Base-by-base conservation (phyloP, 1,139 yeast genomes). In the Yamadazyma atlantica region DNA sequence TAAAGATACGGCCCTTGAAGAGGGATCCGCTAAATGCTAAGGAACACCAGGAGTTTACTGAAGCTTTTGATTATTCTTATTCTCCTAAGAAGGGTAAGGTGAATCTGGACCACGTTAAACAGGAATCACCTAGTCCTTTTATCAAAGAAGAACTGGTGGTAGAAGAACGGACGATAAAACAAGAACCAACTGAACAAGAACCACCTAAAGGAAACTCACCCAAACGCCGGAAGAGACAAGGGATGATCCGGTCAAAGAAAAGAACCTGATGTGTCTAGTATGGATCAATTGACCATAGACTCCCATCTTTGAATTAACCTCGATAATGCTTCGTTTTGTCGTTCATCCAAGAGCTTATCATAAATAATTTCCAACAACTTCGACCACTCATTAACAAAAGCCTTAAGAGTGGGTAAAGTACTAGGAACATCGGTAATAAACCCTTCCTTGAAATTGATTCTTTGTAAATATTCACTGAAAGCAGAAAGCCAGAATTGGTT, bases 401-500 rank as follows among this genome's bases (percentile, higher is more conserved):
- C 58, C 1, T 34, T 35, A 16, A 80, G 50, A 10, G 66, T 70
- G 5, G 34, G 27, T 1, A 32, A 19, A 16, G 46, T 40, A 1
- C 19, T 21, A 0, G 85, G 82, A 0, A 51, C 32, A 1, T 49
- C 43, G 1, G 57, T 13, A 42, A 38, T 49, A 49, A 34, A 42
- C 33, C 2, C 64, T 66, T 4, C 35, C 37, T 48, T 51, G 53
- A 35, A 31, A 26, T 29, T 40, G 23, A 39, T 51, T 50, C 58
- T 57, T 50, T 29, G 51, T 48, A 50, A 78, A 69, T 72, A 73
- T 3, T 63, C 75, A 4, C 71, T 58, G 51, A 85, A 85, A 1
- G 80, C 84, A 0, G 87, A 69, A 2, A 75, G 53, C 78, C 85
- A 75, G 50, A 71, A 80, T 37, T 73, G 53, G 6, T 64, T 59